Base-by-base conservation (phyloP, 345 rosid genomes). In the Bretschneidera sinensis region DNA sequence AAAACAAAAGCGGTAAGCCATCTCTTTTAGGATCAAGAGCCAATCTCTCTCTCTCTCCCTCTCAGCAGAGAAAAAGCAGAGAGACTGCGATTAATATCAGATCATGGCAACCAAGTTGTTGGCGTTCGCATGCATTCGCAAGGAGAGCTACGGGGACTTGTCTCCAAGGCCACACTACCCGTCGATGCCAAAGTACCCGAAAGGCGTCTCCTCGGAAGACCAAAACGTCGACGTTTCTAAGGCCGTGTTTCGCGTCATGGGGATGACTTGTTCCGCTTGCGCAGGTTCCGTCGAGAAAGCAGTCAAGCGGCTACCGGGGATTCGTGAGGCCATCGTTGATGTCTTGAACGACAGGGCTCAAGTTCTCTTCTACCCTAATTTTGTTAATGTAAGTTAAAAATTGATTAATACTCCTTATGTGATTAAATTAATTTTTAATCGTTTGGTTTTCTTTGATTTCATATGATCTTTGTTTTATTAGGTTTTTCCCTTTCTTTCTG, bases 281-380 rank as follows among this genome's bases (percentile, higher is more conserved):
- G 95, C 96, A 6, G 98, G 91, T 21, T 92, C 98, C 23, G 85
- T 88, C 24, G 98, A 92, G 78, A 92, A 92, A 68, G 95, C 90
- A 19, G 60, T 92, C 69, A 92, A 92, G 61, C 73, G 98, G 60
- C 89, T 92, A n/a, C 80, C 92, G 0, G 98, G 98, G 5, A 85
- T 89, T 7, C 75, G 70, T 11, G 91, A 92, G 48, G 95, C 95
- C 17, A 78, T 72, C 7, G 83, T 92, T 17, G 98, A 92, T 65
- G 88, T 88, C 20, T 35, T 92, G 58, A 89, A 85, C 25, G 74
- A 81, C 57, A 75, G 74, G 22, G 92, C 92, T 31, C 91, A 75
- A 73, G 91, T 92, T 56, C 43, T 75, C 53, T 92, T 79, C 73
- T 83, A 83, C 61, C 86, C 89, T 2, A 75, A 8, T 31, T 81